Conservation (phyloP, 2,329 filamentous ascomycete genomes). For the Raffaelea deltoideospora region DNA sequence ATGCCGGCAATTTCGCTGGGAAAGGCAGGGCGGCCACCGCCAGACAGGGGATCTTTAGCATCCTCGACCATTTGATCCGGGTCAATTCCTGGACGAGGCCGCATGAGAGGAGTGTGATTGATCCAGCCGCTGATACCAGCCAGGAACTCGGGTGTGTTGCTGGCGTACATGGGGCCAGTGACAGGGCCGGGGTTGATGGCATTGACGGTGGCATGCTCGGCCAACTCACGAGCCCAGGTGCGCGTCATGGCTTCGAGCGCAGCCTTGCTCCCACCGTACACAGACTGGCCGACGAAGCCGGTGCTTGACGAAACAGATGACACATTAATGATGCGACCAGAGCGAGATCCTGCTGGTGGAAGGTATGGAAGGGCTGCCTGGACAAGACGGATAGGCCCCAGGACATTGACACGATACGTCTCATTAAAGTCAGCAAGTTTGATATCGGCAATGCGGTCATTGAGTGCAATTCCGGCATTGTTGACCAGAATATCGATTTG, state of each 20-base stretch:
- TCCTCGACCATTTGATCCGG: slow-evolving; percentile 44
- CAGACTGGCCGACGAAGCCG: slow-evolving; percentile 37
- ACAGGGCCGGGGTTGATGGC: slow-evolving; percentile 42
- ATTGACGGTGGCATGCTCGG: slow-evolving; percentile 37
- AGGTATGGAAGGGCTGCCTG: slow-evolving; percentile 59
- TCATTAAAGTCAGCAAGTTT: slow-evolving; percentile 50
- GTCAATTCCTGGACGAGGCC: slow-evolving; percentile 45
- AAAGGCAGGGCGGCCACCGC: slow-evolving; percentile 46
- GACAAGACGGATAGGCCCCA: slow-evolving; percentile 63
- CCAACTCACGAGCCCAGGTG: slow-evolving; percentile 41
- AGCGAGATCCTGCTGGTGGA: slow-evolving; percentile 51
- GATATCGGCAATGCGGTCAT: slow-evolving; percentile 49
- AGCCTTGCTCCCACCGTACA: slow-evolving; percentile 44
- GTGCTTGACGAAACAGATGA: slow-evolving; percentile 38
- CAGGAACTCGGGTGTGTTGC: slow-evolving; percentile 26
- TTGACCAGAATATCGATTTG: slow-evolving; percentile 76
- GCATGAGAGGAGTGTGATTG: slow-evolving; percentile 44
- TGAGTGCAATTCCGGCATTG: slow-evolving; percentile 61
- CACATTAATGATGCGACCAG: slow-evolving; percentile 38
- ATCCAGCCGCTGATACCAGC: slow-evolving; percentile 25
- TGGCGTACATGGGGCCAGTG: slow-evolving; percentile 34
- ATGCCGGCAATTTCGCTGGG: slow-evolving; percentile 59
- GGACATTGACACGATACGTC: slow-evolving; percentile 68
- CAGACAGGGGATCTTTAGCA: slow-evolving; percentile 20
- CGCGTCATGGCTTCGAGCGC: slow-evolving; percentile 44